These are phyloP conservation scores for Perilla frutescens DNA, from an alignment of 257 asterid species.

Conservation along the genomic window DNA sequence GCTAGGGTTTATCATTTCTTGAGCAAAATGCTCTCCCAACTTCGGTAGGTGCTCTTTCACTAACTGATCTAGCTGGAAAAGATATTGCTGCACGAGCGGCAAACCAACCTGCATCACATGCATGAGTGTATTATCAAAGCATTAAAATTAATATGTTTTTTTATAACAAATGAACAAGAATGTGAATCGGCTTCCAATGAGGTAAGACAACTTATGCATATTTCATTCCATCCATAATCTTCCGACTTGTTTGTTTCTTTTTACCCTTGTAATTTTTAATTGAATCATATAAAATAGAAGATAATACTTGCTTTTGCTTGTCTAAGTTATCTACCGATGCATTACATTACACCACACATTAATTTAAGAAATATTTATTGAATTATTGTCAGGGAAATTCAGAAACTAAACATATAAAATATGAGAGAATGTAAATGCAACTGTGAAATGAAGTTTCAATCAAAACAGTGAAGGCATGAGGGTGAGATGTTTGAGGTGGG, in stretches of 20 bases:
- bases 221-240: constrained; percentile 11
- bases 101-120: constrained; percentile 78
- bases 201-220: not conserved
- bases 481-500: not conserved
- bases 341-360: not conserved
- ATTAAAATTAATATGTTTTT: not conserved
- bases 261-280: not conserved
- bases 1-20: constrained; percentile 97
- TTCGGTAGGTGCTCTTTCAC: constrained; percentile 63
- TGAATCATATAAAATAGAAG: not conserved
- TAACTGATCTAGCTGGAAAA: constrained; percentile 76
- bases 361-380: not conserved
- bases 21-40: constrained; percentile 87
- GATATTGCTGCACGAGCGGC: constrained; percentile 98
- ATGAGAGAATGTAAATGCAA: not conserved
- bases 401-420: constrained; percentile 1
- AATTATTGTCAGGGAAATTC: not conserved
- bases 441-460: not conserved
- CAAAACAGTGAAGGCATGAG: not conserved
- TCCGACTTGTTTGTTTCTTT: not conserved
- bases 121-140: constrained; percentile 28
- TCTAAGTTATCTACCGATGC: not conserved
- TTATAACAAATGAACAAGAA: too few relatives aligned
- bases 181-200: not conserved
- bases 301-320: not conserved